Base-by-base conservation (phyloP, 2,329 filamentous ascomycete genomes). In the Pseudogymnoascus sp. region DNA sequence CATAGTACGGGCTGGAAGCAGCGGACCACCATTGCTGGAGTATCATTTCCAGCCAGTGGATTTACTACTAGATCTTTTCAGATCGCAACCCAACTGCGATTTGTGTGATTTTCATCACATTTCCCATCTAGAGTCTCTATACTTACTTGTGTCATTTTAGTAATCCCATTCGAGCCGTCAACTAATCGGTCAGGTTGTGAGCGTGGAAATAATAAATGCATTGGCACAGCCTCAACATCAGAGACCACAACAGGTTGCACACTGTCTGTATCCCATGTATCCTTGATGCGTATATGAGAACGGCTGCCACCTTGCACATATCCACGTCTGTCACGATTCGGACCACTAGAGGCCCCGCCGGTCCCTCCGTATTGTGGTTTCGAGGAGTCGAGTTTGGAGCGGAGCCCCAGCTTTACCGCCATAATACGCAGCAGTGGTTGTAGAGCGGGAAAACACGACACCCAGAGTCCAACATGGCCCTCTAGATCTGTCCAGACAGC, bases 391-490 rank as follows among this genome's bases (percentile, higher is more conserved):
- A 40, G 14, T 40, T 59, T 34, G 25, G 53, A 59, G 28, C 53
- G 60, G 23, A 66, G 25, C 9, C 64, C 64, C 18, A 66, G 43
- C 23, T 61, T 63, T 34, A 53, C 61, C 7, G 68, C 67, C 16
- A 72, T 21, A n/a, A 71, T 63, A n/a, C 76, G 73, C 5, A 77
- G 63, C 14, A 78, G 63, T 2, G 76, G 75, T 40, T 78, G 76
- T 9, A 78, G 65, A 1, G 76, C 71, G 3, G 76, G 76, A 40
- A 78, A 75, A 64, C 76, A 79, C 11, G 72, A 71, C 53, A 75
- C 75, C 76, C 77, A 79, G 31, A 79, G 69, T n/a, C 76, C 77
- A 46, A 76, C 69, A 64, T 79, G 77, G 46, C 73, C 71, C 65
- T 79, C 77, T 4, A 78, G 68, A 60, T 77, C 73, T 6, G 76